Percentiles rank a stretch among this genome's conserved stretches.
phyloP scores from a whole-genome alignment of 495 filamentous ascomycete genomes.

The Aspergillus haitiensis region DNA sequence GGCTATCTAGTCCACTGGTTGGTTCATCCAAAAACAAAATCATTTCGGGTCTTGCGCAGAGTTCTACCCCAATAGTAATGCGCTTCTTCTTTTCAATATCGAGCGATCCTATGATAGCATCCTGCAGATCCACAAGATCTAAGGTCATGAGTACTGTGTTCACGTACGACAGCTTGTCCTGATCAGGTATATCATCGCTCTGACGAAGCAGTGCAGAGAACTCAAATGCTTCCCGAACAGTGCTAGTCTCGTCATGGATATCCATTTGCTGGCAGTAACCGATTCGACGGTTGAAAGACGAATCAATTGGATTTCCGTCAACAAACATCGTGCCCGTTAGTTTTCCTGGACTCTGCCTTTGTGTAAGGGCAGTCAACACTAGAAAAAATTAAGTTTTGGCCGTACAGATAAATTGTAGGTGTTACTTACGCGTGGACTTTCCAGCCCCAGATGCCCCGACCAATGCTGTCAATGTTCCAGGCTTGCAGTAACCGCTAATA shows the following conservation, averaged over 20 bases:
- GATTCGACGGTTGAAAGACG: conserved; percentile 76
- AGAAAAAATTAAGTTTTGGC: conserved; percentile 1
- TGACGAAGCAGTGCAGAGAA: conserved; percentile 86
- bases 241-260: conserved; percentile 78
- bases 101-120: conserved; percentile 76
- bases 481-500: conserved; percentile 74
- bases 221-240: conserved; percentile 80
- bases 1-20: conserved; percentile 71
- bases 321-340: conserved; percentile 71
- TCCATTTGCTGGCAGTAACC: conserved; percentile 87
- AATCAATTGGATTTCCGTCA: conserved; percentile 64
- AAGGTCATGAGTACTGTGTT: conserved; percentile 76
- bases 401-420: neutral
- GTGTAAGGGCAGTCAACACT: conserved; percentile 76
- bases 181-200: conserved; percentile 58
- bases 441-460: conserved; percentile 86
- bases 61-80: conserved; percentile 80
- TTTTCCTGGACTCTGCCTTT: conserved; percentile 74
- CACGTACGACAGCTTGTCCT: conserved; percentile 80
- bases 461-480: conserved; percentile 74
- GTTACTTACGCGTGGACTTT: conserved; percentile 70
- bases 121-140: conserved; percentile 79
- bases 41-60: conserved; percentile 71
- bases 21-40: conserved; percentile 74
- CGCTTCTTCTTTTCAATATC: conserved; percentile 63